Conservation (phyloP, 495 filamentous ascomycete species). For the Gamarada debralockiae region DNA sequence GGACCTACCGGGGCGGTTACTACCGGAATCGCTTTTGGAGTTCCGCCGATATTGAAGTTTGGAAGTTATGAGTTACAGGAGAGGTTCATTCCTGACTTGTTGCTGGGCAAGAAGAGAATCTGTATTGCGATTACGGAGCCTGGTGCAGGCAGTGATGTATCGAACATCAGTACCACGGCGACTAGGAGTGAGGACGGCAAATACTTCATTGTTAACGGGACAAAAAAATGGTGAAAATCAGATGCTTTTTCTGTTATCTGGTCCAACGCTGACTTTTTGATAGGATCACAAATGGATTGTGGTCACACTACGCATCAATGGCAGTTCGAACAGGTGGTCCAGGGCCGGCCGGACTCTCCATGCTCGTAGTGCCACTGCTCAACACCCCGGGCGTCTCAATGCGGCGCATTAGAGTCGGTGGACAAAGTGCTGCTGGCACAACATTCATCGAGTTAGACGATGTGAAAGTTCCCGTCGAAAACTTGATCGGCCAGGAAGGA, state of each 20-base stretch:
- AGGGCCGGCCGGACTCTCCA: conserved; percentile 56
- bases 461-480: conserved; percentile 56
- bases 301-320: conserved; percentile 68
- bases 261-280: conserved; percentile 26
- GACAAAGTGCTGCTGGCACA: conserved; percentile 60
- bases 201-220: conserved; percentile 68
- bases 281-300: conserved; percentile 70
- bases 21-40: conserved; percentile 66
- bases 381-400: conserved; percentile 58
- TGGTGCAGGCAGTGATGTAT: conserved; percentile 66
- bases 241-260: too few species aligned
- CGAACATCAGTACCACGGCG: conserved; percentile 65
- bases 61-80: conserved; percentile 57
- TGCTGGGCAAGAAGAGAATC: conserved; percentile 59
- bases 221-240: conserved; percentile 79
- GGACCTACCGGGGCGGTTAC: conserved; percentile 59
- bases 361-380: conserved; percentile 66
- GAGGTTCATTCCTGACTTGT: conserved; percentile 58
- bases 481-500: conserved; percentile 68
- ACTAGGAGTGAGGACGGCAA: conserved; percentile 58
- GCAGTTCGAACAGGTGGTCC: conserved; percentile 73
- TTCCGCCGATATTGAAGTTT: conserved; percentile 68
- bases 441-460: conserved; percentile 77
- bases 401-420: conserved; percentile 58
- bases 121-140: conserved; percentile 83